Evolutionary conservation across 2,329 filamentous ascomycete species (phyloP), one percentile per base, ranked within the genome.

Genomic region (Aschersonia sp.): DNA sequence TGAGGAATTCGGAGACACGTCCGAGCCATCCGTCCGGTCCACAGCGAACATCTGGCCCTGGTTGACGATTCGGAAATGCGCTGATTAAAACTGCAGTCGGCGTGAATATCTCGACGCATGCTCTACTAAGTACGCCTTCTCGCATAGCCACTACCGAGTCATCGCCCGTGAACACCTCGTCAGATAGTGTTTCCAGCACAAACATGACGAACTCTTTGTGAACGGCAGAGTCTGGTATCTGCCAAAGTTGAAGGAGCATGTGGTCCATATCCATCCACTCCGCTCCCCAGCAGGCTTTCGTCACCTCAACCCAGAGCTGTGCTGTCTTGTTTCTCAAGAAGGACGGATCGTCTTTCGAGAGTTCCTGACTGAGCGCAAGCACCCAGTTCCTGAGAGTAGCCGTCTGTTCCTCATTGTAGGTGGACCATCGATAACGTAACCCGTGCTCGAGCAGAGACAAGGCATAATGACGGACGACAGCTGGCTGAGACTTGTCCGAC

Each of bases 181-280:
- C 92, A 3, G 91, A 94, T 35, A 98, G 73, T 20, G 84, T 89
- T 68, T 97, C 92, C 46, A 98, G 74, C 43, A 97, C 78, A 51
- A 84, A 84, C 35, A 98, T 74, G 32, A 96, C 89, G 48, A 97
- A 77, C 61, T 92, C 85, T 65, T 94, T 92, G 62, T 82, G 77
- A 5, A 76, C 75, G 32, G 74, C 66, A 30, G 76, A 76, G 53
- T 78, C 75, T 20, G 73, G 72, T 12, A 74, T 64, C 62, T 89
- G 82, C 92, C 92, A 98, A 28, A 97, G 73, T 57, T 80, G 77
- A 43, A 89, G 78, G 48, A 98, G 74, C 59, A 85, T 74, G 53
- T 80, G 69, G 62, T 98, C 94, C 91, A 98, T 95, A 60, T 94
- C 82, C 71, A 85, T 81, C 92, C 94, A 98, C 52, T 92, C 85